Base-by-base conservation (phyloP, 768 basidiomycete species). In the Amanita polypyramis region DNA sequence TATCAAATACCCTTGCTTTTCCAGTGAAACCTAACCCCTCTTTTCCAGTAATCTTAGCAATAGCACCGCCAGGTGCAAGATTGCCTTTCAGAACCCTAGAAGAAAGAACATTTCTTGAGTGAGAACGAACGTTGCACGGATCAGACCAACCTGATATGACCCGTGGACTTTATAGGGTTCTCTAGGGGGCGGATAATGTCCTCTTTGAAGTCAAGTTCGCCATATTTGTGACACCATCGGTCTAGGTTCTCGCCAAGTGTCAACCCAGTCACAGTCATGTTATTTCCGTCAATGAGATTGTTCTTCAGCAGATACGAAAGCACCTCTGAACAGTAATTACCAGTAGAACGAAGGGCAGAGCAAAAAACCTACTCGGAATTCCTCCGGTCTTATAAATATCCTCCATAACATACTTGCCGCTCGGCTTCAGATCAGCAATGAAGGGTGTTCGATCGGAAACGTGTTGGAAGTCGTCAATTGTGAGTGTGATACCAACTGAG, bases 341-440 rank as follows among this genome's bases (percentile, higher is more conserved):
- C 20, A 29, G 25, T 19, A 45, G 17, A 32, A 10, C 45, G 41
- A 32, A 48, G 49, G 27, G 30, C 17, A 47, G 30, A 40, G 27
- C 15, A 51, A 20, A 25, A 46, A 47, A 71, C 85, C 52, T 66
- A 95, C 93, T 87, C 3, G 96, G 95, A 55, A 94, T 93, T 49
- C 95, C 96, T 47, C 96, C 96, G 50, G 98, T 82, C 63, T 86
- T 89, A 75, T 89, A 81, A 7, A 99, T 80, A 59, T 98, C 89
- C 66, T 94, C 93, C 92, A 98, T 96, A 56, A 98, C 90, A 72
- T 97, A 98, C 66, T 93, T 93, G 32, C 96, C 96, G 54, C 89
- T 92, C 1, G 96, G 96, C 62, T 94, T 96, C 54, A 99, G 78
- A 65, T 99, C 89, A 19, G 95, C 94, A 54, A 98, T 73, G 77